Base-by-base conservation (phyloP, 2,329 filamentous ascomycete species). In the Zopfia rhizophila region DNA sequence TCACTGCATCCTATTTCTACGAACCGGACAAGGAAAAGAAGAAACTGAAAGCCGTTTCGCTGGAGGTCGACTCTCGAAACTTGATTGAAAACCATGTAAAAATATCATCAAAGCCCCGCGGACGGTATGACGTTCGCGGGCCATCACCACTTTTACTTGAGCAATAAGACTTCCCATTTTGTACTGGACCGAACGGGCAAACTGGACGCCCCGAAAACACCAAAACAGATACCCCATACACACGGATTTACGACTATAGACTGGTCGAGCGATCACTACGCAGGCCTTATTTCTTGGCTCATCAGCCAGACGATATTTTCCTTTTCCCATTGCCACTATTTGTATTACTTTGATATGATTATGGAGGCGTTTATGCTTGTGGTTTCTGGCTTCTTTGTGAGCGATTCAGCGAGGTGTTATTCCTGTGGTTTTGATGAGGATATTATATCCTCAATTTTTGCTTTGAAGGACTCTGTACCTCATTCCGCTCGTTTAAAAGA, bases 1-100 rank as follows among this genome's bases (percentile, higher is more conserved):
- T 82, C 22, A 74, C 69, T 11, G 73, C 70, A 8, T 56, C 61
- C 23, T 70, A 70, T 43, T 58, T 55, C 39, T 72, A 72, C 44
- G 65, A 70, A 37, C 68, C 68, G 5, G 66, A 70, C 31, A 43
- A 58, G 3, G 66, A 70, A 44, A 69, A 63, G 57, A 69, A 65
- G 37, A 28, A 33, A 19, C 30, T 64, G 21, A 55, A 60, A 32
- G 29, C 49, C n/a, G 13, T 41, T 3, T 38, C 37, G 6, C 21
- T 31, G 7, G 40, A 48, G 27, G 12, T 44, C 21, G 21, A 41
- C 22, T 29, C 17, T 29, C 38, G 37, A 51, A 14, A 39, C 24
- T 17, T 49, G 39, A 52, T 45, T 46, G 38, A 51, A 51, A 56
- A 45, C 44, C 28, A 45, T 65, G 58, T 64, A 63, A 39, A 39